phyloP scores from a whole-genome alignment of 1,284 basidiomycete genomes.

The Quambalaria eucalypti region DNA sequence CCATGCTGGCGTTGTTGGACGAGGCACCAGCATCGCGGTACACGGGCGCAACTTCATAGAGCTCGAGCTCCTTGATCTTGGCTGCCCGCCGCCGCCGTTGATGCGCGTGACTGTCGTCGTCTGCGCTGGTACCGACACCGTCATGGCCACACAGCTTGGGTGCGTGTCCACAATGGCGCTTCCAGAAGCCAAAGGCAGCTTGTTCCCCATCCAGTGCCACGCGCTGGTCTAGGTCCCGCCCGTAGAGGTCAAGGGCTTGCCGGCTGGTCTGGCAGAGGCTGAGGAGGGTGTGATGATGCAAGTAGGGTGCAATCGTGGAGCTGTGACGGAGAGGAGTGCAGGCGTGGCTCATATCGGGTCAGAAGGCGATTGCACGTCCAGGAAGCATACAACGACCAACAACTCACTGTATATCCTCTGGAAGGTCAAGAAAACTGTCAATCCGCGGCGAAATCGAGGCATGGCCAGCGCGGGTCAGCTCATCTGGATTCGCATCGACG shows the following conservation, averaged over 20 bases:
- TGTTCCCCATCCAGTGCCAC: background rate
- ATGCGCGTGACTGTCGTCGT: background rate
- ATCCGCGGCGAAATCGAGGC: too few species aligned
- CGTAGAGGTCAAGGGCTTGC: background rate
- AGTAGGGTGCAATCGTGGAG: background rate
- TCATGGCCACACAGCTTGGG: background rate
- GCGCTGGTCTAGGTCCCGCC: background rate
- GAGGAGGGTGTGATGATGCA: background rate
- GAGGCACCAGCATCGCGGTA: background rate
- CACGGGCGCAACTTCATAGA: background rate
- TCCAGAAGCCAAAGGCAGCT: background rate
- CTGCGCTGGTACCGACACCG: background rate
- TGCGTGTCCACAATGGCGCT: background rate
- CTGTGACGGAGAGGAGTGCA: background rate
- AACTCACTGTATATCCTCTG: background rate
- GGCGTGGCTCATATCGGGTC: background rate
- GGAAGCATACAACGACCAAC: too few species aligned
- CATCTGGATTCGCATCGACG: too few species aligned
- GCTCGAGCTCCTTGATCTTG: background rate
- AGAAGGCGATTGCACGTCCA: too few species aligned
- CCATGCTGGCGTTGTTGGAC: too few species aligned
- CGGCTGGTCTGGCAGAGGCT: background rate
- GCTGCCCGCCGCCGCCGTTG: background rate
- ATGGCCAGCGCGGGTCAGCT: too few species aligned
- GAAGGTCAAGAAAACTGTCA: background rate